Base-by-base conservation (phyloP, 495 filamentous ascomycete genomes). In the Cercophora scortea region DNA sequence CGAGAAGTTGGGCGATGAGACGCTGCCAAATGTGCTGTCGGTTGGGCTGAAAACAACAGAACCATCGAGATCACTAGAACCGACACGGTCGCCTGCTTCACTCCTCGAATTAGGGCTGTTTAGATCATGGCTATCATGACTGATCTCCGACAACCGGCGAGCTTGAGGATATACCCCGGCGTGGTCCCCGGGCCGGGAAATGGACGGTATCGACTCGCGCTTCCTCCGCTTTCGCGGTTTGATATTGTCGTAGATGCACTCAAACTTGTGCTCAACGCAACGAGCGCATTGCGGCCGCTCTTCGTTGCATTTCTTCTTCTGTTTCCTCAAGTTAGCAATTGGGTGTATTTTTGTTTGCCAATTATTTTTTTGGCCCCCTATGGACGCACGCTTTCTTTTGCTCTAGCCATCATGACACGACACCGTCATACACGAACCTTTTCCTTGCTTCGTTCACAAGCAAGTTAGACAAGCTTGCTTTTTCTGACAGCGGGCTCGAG, bases 271-370 rank as follows among this genome's bases (percentile, higher is more conserved):
- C 62, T 83, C 80, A 32, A 59, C 53, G 62, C 81, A 84, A 32
- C 81, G 77, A 43, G 76, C 69, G 62, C 81, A 84, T 50, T 72
- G 65, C 2, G 81, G 81, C 13, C 76, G 77, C 47, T 67, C 71
- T 60, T 84, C 81, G 56, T 84, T 80, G 58, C 81, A 84, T 68
- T 84, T 84, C 63, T 84, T 84, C 67, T 84, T 84, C 75, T 80
- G 59, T 59, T 36, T 17, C 36, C 11, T 8, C 18, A 3, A 49
- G 48, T 16, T 17, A 15, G 36, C 25, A 5, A 25, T 33, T 34
- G 32, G 44, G 32, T 46, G 44, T 34, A 25, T 7, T 49, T 39
- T 40, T 32, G 32, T 32, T 8, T 50, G 17, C 15, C 2, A 18
- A n/a, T n/a, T n/a, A n/a, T n/a, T 8, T 8, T 13, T 42, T 3